phyloP scores from a whole-genome alignment of 495 filamentous ascomycete species.

The Astrothelium subdiscretum region DNA sequence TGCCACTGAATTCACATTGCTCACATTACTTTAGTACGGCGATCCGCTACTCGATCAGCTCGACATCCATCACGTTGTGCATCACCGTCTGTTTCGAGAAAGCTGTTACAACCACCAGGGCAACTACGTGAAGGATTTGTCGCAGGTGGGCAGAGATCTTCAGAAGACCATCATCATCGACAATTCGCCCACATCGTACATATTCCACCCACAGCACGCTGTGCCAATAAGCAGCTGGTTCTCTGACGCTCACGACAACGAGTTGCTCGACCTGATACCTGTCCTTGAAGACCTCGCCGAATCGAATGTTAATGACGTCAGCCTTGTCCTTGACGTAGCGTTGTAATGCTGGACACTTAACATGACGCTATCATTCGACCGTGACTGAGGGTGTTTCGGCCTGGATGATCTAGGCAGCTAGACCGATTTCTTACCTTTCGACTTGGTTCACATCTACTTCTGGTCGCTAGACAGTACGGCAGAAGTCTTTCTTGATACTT shows the following conservation, averaged over 20 bases:
- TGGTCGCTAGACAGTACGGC: neutral
- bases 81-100: conserved; percentile 92
- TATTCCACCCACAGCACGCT: conserved; percentile 98
- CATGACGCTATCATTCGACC: neutral
- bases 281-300: conserved; percentile 95
- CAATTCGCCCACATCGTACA: conserved; percentile 98
- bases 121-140: conserved; percentile 98
- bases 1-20: neutral
- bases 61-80: conserved; percentile 93
- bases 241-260: conserved; percentile 98
- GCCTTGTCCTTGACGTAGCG: conserved; percentile 90
- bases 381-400: no score
- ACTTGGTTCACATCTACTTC: neutral
- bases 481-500: neutral
- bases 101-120: conserved; percentile 99
- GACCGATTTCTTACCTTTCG: neutral
- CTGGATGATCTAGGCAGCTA: neutral
- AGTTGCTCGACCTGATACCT: conserved; percentile 93
- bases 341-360: conserved; percentile 41
- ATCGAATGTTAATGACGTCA: conserved; percentile 82
- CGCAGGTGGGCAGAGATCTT: conserved; percentile 90
- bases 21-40: conserved; percentile 55
- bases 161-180: conserved; percentile 99
- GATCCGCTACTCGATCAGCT: conserved; percentile 94
- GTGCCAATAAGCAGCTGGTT: conserved; percentile 99